Evolutionary conservation across 306 rosid species (phyloP), one percentile per base, ranked within the genome.

Genomic region (Sphenostylis stenocarpa): DNA sequence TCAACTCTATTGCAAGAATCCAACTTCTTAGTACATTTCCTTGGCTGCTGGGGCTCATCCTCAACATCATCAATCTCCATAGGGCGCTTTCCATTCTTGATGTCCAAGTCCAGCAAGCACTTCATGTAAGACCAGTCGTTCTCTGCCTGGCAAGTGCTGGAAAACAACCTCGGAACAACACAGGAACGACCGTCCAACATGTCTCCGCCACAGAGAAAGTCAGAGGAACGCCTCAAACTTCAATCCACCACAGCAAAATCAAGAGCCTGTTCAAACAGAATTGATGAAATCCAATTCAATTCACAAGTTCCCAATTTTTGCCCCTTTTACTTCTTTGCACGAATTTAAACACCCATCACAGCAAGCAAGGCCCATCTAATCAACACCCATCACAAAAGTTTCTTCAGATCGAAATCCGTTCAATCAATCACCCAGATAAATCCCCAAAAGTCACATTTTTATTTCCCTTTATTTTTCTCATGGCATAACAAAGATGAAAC

Each of bases 111-210:
- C 13, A 84, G 83, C 73, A 83, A 81, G 71, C 70, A 92, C 51
- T 80, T 79, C 92, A 91, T 84, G 86, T 62, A 88, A 83, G 90
- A 41, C 96, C 96, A 91, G 81, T 89, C 71, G 84, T 65, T 65
- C 53, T 88, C 90, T 6, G 90, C 73, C 78, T 84, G 89, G 88
- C 91, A 91, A 70, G 85, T 57, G 86, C 90, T 85, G 36, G 92
- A 61, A 86, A 87, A 92, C 91, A 88, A 85, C 87, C 97, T 84
- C 55, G 89, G 84, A 69, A 87, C 77, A 75, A 87, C 62, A 33
- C 84, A 86, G 56, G 90, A 88, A 70, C 92, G 94, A 74, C 80
- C 89, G 75, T 96, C 99, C 87, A 91, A 96, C 99, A 96, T 95
- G 80, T 89, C 96, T 85, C 82, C 61, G 66, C 67, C 28, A 64